These are phyloP conservation scores for Daldinia sp. DNA, from an alignment of 2,329 filamentous ascomycete genomes.

Conservation along the genomic window DNA sequence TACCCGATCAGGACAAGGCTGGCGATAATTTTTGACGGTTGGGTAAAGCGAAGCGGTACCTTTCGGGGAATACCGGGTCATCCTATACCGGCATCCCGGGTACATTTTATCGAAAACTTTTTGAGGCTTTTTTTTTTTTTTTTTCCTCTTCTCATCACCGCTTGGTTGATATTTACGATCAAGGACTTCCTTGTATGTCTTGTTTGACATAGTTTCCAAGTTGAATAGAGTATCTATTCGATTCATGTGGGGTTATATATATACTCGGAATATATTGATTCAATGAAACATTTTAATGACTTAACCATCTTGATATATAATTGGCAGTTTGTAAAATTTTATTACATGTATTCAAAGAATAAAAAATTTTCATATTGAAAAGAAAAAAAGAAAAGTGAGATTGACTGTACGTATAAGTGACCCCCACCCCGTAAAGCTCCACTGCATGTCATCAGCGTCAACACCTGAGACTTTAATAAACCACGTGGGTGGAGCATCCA, in stretches of 20 bases:
- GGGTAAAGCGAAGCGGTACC: constrained; percentile 18
- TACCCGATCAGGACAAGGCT: constrained; percentile 54
- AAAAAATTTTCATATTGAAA: constrained; percentile 1
- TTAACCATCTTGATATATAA: not conserved
- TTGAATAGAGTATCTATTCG: not conserved
- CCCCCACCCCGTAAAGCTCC: constrained; percentile 33
- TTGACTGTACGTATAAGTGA: constrained; percentile 5
- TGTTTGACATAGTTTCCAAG: not conserved
- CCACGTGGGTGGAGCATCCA: constrained; percentile 39
- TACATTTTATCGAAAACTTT: constrained; percentile 26
- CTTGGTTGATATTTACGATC: not conserved
- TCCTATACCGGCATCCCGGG: constrained; percentile 35
- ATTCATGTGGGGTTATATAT: not conserved
- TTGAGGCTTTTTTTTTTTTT: constrained; percentile 24
- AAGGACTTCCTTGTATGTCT: constrained; percentile 1
- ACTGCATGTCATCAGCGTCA: constrained; percentile 33
- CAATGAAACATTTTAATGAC: not conserved
- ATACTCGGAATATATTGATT: not conserved
- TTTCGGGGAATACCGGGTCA: constrained; percentile 42
- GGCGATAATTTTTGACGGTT: constrained; percentile 37
- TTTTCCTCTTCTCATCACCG: constrained; percentile 8
- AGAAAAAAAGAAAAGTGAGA: constrained; percentile 17
- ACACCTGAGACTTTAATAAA: constrained; percentile 28
- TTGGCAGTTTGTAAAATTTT: not conserved
- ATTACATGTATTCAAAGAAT: not conserved